These are phyloP conservation scores for Persicaria maculosa DNA, from an alignment of 148 eudicot genomes.

Conservation along the genomic window DNA sequence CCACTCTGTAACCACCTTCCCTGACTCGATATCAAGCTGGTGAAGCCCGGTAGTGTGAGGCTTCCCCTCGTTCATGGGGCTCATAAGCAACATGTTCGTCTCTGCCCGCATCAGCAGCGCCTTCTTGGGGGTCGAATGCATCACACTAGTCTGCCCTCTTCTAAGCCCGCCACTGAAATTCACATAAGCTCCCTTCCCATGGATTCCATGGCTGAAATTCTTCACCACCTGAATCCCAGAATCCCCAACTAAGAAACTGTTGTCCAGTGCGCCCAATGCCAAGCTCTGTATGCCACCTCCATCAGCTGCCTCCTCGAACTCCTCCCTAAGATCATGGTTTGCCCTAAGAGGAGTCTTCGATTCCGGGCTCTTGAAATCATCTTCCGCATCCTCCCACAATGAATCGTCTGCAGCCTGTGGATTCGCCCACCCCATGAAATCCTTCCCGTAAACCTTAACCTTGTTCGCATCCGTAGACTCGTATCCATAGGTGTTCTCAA, in stretches of 20 bases:
- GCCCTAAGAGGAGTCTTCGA: conserved; percentile 25
- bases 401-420: conserved; percentile 81
- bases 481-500: conserved; percentile 80
- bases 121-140: conserved; percentile 61
- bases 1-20: conserved; percentile 92
- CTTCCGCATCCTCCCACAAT: conserved; percentile 81
- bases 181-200: conserved; percentile 89
- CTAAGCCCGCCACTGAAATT: conserved; percentile 47
- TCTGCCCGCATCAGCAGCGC: conserved; percentile 89
- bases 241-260: conserved; percentile 77
- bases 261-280: conserved; percentile 89
- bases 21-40: conserved; percentile 94
- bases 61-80: conserved; percentile 69
- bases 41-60: conserved; percentile 67
- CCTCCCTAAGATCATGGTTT: conserved; percentile 61
- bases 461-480: conserved; percentile 60
- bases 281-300: conserved; percentile 71
- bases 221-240: conserved; percentile 90
- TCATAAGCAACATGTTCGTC: conserved; percentile 89
- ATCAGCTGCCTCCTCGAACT: conserved; percentile 72
- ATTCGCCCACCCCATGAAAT: conserved; percentile 78
- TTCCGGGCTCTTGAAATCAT: conserved; percentile 15
- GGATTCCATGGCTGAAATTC: conserved; percentile 93
- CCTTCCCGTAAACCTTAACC: conserved; percentile 81
- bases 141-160: conserved; percentile 19